A percentile compares a stretch with the other conserved stretches of the same genome.
These are phyloP conservation scores for Salix koriyanagi DNA, from an alignment of 345 rosid species.

Conservation along the genomic window DNA sequence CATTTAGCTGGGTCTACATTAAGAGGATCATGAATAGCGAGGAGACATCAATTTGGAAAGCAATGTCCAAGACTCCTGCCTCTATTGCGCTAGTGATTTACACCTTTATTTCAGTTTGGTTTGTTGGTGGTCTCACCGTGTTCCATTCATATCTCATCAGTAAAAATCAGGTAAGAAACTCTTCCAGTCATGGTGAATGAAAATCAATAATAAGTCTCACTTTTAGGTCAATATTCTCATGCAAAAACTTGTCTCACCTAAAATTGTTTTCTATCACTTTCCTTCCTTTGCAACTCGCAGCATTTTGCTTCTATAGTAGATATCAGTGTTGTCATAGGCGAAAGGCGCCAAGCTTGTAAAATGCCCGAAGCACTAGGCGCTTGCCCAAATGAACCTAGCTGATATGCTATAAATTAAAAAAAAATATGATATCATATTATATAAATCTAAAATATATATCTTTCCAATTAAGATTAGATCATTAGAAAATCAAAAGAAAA, in stretches of 20 bases:
- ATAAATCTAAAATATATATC: no score
- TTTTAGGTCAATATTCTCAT: neutral
- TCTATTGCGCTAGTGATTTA: constrained; percentile 73
- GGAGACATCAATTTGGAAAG: constrained; percentile 65
- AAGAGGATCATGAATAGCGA: constrained; percentile 60
- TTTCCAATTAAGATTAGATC: no score
- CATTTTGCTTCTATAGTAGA: neutral
- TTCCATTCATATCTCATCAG: constrained; percentile 85
- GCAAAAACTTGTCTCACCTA: neutral
- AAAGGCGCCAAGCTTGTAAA: no score
- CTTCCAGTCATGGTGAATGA: neutral
- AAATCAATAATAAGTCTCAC: neutral
- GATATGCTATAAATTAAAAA: no score
- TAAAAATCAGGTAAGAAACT: constrained; percentile 69
- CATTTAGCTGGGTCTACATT: constrained; percentile 85
- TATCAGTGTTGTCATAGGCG: no score
- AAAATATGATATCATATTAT: no score
- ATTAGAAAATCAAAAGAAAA: no score
- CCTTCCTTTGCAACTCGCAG: neutral
- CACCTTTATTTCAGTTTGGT: constrained; percentile 71
- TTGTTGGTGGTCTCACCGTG: constrained; percentile 86
- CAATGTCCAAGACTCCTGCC: constrained; percentile 80
- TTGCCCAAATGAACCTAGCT: no score
- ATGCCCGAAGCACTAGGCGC: no score
- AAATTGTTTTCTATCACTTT: neutral